Percentiles rank a stretch among this genome's conserved stretches.
Evolutionary conservation across 495 filamentous ascomycete species (phyloP).

Genomic region (Melanomma pulvis-pyrius): DNA sequence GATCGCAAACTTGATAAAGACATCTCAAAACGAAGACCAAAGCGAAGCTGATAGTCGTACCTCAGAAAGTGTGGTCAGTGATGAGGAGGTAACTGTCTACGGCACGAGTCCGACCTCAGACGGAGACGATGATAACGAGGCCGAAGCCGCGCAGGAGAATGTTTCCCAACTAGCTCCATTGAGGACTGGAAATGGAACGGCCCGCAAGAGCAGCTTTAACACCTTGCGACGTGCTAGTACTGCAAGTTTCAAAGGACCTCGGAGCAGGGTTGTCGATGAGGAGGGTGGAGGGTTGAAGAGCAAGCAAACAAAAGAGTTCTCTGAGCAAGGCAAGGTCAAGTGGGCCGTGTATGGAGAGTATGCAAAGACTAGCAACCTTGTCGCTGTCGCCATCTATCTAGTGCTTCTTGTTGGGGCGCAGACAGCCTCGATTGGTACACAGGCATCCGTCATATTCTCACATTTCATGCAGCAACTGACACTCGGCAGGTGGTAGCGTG

Average conservation of each 20-base stretch:
- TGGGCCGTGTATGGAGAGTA: conserved; percentile 71
- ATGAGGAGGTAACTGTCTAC: conserved; percentile 59
- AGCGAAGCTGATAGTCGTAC: conserved; percentile 53
- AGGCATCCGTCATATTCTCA: conserved; percentile 5
- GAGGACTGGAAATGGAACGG: conserved; percentile 50
- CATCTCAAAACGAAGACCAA: conserved; percentile 66
- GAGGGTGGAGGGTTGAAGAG: conserved; percentile 73
- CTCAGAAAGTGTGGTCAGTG: conserved; percentile 55
- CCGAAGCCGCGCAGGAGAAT: conserved; percentile 72
- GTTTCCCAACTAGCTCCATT: conserved; percentile 73
- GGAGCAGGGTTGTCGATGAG: conserved; percentile 81
- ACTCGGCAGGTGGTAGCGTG: conserved; percentile 64
- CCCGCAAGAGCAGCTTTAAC: conserved; percentile 64
- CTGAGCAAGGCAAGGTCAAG: conserved; percentile 95
- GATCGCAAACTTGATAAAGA: conserved; percentile 81
- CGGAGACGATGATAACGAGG: conserved; percentile 58
- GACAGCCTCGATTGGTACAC: conserved; percentile 66
- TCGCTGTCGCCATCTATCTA: conserved; percentile 81
- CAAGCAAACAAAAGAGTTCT: conserved; percentile 81
- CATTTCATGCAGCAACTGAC: conserved; percentile 26
- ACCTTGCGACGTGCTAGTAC: conserved; percentile 89
- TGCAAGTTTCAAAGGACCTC: conserved; percentile 82
- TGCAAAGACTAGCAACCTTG: conserved; percentile 87
- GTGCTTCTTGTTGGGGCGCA: conserved; percentile 77
- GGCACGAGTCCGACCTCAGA: conserved; percentile 47